These are phyloP conservation scores for Dendrocalamus sinicus DNA, from an alignment of 176 grass and related monocot species.

Conservation along the genomic window DNA sequence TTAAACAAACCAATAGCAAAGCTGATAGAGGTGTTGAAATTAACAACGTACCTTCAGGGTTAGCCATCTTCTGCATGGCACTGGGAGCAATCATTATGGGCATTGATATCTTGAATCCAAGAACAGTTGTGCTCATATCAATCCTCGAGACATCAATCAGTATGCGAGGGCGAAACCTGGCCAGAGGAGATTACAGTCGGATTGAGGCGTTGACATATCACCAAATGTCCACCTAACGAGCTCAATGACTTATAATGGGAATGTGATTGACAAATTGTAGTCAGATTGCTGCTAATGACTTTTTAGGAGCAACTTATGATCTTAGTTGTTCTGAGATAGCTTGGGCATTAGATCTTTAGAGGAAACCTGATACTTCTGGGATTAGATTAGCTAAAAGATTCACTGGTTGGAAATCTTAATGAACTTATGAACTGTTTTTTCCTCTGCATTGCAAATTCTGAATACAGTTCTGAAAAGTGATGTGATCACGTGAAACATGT, in stretches of 20 bases:
- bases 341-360: background rate
- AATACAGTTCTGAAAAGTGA: background rate
- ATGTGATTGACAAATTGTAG: background rate
- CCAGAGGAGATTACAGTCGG: background rate
- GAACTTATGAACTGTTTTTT: background rate
- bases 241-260: background rate
- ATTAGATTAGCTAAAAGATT: background rate
- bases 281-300: background rate
- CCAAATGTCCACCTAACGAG: background rate
- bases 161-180: conserved; percentile 87
- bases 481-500: background rate
- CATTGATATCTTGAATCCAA: conserved; percentile 89
- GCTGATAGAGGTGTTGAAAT: background rate
- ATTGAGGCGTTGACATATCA: background rate
- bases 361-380: background rate
- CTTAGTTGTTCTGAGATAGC: background rate
- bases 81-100: conserved; percentile 90
- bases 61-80: conserved; percentile 86
- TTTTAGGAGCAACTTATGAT: background rate
- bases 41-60: conserved; percentile 74
- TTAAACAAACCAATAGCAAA: background rate
- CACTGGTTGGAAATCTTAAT: background rate
- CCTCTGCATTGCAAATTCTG: background rate
- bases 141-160: conserved; percentile 85
- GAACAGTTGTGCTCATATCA: conserved; percentile 73